These are phyloP conservation scores for Fraxinus xanthoxyloides DNA, from an alignment of 305 asterid species.

Conservation along the genomic window DNA sequence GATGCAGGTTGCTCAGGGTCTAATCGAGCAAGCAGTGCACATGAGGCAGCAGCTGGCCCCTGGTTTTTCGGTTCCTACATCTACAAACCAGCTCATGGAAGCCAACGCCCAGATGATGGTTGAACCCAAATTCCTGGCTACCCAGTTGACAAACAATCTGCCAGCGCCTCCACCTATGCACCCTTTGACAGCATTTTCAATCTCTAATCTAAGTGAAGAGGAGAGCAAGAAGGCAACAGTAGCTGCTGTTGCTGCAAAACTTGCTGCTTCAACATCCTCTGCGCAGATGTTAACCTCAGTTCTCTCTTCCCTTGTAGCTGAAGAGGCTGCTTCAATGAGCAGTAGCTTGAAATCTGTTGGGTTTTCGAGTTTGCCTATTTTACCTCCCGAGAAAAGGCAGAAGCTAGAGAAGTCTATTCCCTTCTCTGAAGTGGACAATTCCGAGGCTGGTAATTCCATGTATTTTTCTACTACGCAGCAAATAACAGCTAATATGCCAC, in stretches of 20 bases:
- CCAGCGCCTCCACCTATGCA: constrained; percentile 37
- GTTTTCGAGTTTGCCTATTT: constrained; percentile 36
- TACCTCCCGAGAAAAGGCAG: constrained; percentile 54
- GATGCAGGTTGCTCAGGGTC: constrained; percentile 64
- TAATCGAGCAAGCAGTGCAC: constrained; percentile 52
- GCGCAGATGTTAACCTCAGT: constrained; percentile 91
- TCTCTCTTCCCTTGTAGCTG: constrained; percentile 86
- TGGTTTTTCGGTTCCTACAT: constrained; percentile 27
- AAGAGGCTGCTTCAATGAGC: constrained; percentile 82
- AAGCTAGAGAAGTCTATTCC: constrained; percentile 49
- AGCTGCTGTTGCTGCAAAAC: constrained; percentile 93
- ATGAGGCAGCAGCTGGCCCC: constrained; percentile 50
- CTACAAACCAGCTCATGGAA: constrained; percentile 31
- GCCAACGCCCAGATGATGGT: neutral
- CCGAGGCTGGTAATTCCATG: constrained; percentile 47
- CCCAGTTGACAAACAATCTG: constrained; percentile 28
- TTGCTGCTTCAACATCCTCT: constrained; percentile 82
- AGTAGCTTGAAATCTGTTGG: constrained; percentile 44
- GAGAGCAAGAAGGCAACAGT: constrained; percentile 80
- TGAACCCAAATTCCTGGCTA: constrained; percentile 40
- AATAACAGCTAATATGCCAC: constrained; percentile 38
- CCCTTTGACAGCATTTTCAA: constrained; percentile 34
- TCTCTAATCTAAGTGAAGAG: constrained; percentile 51
- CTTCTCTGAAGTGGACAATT: constrained; percentile 37
- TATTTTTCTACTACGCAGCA: constrained; percentile 48